Conservation (phyloP, 306 rosid genomes). For the Cajanus cajan region DNA sequence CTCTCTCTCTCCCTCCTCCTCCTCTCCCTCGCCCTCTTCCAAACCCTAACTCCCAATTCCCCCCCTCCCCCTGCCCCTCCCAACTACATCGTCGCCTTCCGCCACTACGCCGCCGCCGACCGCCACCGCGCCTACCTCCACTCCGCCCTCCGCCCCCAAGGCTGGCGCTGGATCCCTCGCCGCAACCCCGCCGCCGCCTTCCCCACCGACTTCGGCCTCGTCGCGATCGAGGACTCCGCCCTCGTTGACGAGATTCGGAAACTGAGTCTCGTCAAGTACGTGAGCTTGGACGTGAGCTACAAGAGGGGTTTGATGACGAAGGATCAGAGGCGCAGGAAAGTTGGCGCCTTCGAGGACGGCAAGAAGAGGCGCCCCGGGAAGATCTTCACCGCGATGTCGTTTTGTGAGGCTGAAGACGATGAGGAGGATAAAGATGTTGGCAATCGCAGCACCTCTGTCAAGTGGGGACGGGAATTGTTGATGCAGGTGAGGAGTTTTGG, state of each 20-base stretch:
- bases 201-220: slow-evolving; percentile 86
- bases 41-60: slow-evolving; percentile 36
- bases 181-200: slow-evolving; percentile 69
- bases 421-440: slow-evolving; percentile 19
- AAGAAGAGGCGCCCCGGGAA: slow-evolving; percentile 91
- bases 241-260: slow-evolving; percentile 50
- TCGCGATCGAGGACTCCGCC: slow-evolving; percentile 56
- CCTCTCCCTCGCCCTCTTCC: slow-evolving; percentile 43
- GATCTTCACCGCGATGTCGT: slow-evolving; percentile 86
- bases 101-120: slow-evolving; percentile 52
- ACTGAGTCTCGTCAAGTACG: slow-evolving; percentile 68
- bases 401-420: slow-evolving; percentile 48
- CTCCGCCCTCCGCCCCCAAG: slow-evolving; percentile 45
- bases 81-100: slow-evolving; percentile 77
- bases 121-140: slow-evolving; percentile 62
- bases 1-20: slow-evolving; percentile 34
- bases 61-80: neutral
- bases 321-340: slow-evolving; percentile 22
- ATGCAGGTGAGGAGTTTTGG: slow-evolving; percentile 51
- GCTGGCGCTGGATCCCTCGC: slow-evolving; percentile 91
- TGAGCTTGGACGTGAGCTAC: slow-evolving; percentile 68
- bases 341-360: slow-evolving; percentile 71
- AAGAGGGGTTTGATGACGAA: slow-evolving; percentile 46
- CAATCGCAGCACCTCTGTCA: slow-evolving; percentile 48
- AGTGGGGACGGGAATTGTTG: slow-evolving; percentile 65